Base-by-base conservation (phyloP, 768 basidiomycete genomes). In the Tricholoma saponaceum region DNA sequence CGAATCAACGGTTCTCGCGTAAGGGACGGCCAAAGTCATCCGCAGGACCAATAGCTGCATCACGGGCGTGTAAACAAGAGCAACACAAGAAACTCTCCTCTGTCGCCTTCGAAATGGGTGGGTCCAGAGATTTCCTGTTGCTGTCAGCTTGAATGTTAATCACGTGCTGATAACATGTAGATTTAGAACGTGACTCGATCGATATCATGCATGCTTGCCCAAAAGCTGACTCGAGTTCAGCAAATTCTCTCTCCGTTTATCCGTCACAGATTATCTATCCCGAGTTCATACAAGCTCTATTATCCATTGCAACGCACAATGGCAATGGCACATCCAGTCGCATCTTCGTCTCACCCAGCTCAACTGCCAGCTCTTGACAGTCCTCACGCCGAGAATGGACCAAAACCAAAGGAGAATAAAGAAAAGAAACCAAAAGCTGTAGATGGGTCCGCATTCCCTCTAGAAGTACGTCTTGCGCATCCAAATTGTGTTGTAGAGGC, bases 261-360 rank as follows among this genome's bases (percentile, higher is more conserved):
- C 70, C 70, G 68, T 44, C 62, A 63, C 60, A 70, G 66, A 69
- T 66, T 70, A 66, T 62, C 64, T 35, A 70, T 74, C 63, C 59
- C 60, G 57, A 51, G 8, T 43, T 32, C 58, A 53, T 30, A 52
- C 56, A 44, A 52, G 57, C 20, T 57, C 41, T 60, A 44, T 60
- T 52, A 50, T 39, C 58, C 53, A 56, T 59, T 60, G 61, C 62
- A 65, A 62, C 67, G 70, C 39, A 58, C 69, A 56, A 64, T 74
- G 60, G 64, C 71, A 52, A 88, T 87, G 85, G 71, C 86, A 13
- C 74, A 80, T 41, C 77, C 79, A 12, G 76, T 81, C 63, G 72
- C 78, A 57, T 84, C 84, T 52, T 74, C 83, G n/a, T 80, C 83
- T 5, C 76, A 81, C 35, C 77, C 81, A 6, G 78, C 71, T 14